Conservation (phyloP, 257 asterid genomes). For the Mitragyna speciosa region DNA sequence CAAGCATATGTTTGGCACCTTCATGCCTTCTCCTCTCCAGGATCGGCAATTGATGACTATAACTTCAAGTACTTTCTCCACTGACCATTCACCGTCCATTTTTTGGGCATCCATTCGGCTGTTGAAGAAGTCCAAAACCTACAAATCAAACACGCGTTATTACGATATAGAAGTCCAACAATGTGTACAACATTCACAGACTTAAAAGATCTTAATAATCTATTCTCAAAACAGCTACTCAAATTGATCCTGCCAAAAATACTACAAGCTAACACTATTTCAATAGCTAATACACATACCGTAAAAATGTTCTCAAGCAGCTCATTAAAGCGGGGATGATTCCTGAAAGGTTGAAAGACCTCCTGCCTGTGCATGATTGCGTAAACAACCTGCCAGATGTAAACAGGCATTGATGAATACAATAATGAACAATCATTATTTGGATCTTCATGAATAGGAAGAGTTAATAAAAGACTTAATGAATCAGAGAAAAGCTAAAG, state of each 20-base stretch:
- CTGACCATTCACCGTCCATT: conserved; percentile 85
- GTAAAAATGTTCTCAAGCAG: conserved; percentile 83
- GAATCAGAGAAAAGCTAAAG: conserved; percentile 19
- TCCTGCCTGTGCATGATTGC: conserved; percentile 97
- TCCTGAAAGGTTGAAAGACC: conserved; percentile 86
- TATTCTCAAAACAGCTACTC: neutral
- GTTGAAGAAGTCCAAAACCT: conserved; percentile 92
- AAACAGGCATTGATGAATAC: conserved; percentile 18
- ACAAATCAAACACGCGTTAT: conserved; percentile 3
- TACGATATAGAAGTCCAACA: neutral
- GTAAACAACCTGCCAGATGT: conserved; percentile 68
- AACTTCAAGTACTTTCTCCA: conserved; percentile 85
- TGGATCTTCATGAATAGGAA: neutral
- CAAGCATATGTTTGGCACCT: conserved; percentile 46
- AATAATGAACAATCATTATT: neutral
- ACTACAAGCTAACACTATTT: neutral
- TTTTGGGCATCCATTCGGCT: conserved; percentile 76
- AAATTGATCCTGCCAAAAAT: conserved; percentile 5
- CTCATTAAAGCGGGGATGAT: conserved; percentile 89
- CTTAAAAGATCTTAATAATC: conserved; percentile 1
- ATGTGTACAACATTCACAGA: neutral
- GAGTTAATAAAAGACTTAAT: conserved; percentile 8
- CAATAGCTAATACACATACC: conserved; percentile 37
- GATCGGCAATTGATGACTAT: conserved; percentile 72
- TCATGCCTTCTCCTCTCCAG: conserved; percentile 98